These are phyloP conservation scores for Colletotrichum neosansevieriae DNA, from an alignment of 2,329 filamentous ascomycete species.

Conservation along the genomic window DNA sequence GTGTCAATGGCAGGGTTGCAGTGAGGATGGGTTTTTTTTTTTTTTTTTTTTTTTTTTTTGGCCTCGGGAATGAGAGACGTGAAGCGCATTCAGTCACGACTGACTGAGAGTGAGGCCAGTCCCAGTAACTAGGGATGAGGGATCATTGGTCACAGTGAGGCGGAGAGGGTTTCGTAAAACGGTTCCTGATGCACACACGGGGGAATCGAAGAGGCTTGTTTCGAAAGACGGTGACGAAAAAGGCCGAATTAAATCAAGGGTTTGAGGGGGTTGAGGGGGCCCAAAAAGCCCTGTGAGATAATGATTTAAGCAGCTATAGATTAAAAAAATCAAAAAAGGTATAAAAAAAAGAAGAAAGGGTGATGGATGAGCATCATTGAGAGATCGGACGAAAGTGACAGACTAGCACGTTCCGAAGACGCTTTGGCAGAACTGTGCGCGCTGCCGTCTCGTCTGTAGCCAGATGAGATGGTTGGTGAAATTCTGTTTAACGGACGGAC, in stretches of 20 bases:
- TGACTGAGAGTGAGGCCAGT: neutral
- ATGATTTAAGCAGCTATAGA: too few species aligned
- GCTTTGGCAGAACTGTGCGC: neutral
- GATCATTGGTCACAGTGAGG: neutral
- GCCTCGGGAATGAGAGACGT: conserved; percentile 3
- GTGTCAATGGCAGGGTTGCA: neutral
- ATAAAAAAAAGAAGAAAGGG: neutral
- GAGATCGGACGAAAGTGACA: conserved; percentile 40
- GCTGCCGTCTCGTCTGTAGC: neutral
- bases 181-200: neutral
- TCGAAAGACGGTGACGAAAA: neutral
- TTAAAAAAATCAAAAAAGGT: too few species aligned
- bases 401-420: neutral
- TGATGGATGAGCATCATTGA: conserved; percentile 27
- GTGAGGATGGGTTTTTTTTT: neutral
- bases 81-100: neutral
- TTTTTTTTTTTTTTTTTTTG: too few species aligned
- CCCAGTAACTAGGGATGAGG: neutral
- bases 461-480: neutral
- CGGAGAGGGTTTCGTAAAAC: neutral
- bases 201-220: neutral
- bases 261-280: conserved; percentile 5
- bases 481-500: neutral
- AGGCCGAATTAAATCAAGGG: conserved; percentile 21
- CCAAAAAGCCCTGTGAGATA: too few species aligned